Conservation (phyloP, 306 rosid species). For the Acacia acuminata region DNA sequence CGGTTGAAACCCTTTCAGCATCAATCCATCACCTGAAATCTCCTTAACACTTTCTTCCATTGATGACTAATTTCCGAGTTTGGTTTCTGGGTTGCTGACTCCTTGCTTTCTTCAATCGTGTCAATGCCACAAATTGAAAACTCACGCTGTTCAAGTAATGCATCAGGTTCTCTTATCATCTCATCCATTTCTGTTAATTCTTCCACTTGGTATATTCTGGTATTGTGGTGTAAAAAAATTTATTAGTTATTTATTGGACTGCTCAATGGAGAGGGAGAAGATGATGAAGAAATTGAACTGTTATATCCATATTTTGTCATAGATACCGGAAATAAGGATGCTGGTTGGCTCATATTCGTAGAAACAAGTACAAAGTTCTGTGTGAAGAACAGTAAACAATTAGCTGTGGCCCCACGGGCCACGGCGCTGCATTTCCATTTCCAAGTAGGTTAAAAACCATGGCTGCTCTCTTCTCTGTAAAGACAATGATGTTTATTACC, state of each 20-base stretch:
- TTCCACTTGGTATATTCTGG: not conserved
- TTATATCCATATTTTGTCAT: not conserved
- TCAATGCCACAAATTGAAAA: conserved; percentile 41
- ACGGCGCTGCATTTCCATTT: not conserved
- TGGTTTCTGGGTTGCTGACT: conserved; percentile 58
- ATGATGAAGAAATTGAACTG: conserved; percentile 57
- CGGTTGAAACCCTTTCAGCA: not conserved
- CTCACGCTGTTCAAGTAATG: conserved; percentile 36
- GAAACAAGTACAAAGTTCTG: not conserved
- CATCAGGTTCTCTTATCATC: conserved; percentile 35
- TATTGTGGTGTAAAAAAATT: not conserved
- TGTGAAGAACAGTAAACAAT: not conserved
- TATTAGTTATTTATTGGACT: conserved; percentile 3
- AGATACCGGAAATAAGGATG: not conserved
- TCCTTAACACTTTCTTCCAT: conserved; percentile 38
- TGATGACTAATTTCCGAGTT: conserved; percentile 39
- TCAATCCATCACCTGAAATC: conserved; percentile 27
- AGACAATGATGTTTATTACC: not conserved
- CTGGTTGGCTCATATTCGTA: not conserved
- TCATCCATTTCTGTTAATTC: not conserved
- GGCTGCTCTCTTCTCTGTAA: not conserved
- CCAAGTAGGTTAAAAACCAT: not conserved
- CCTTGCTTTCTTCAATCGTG: conserved; percentile 49
- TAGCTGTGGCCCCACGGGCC: not conserved
- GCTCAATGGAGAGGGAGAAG: conserved; percentile 43